These are phyloP conservation scores for Petunia axillaris DNA, from an alignment of 257 asterid genomes.

Conservation along the genomic window DNA sequence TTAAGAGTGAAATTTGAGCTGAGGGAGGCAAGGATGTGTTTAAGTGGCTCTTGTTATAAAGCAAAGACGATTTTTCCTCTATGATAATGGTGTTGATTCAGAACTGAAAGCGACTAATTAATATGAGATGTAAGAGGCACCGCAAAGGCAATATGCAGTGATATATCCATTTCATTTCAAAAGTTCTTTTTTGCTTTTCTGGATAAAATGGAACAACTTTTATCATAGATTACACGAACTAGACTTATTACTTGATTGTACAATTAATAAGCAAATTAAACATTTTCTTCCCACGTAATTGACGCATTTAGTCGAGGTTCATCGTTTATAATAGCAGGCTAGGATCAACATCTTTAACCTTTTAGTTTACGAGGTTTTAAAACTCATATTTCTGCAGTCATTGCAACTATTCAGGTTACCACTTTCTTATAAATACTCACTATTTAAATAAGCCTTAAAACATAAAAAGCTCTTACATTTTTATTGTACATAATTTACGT, in stretches of 20 bases:
- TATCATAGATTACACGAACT: background rate
- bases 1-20: too few relatives aligned
- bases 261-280: background rate
- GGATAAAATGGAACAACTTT: too few relatives aligned
- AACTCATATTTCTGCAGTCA: too few relatives aligned
- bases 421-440: too few relatives aligned
- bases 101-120: background rate
- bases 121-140: background rate
- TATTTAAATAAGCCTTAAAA: too few relatives aligned
- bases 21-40: background rate
- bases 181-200: too few relatives aligned
- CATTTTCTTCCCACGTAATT: background rate
- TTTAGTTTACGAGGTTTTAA: too few relatives aligned
- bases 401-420: too few relatives aligned
- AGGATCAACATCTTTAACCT: too few relatives aligned
- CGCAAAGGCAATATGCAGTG: background rate
- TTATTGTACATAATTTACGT: too few relatives aligned
- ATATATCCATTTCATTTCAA: background rate
- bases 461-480: too few relatives aligned
- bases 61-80: background rate
- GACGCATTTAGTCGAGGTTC: background rate
- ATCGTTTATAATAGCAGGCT: background rate
- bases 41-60: background rate
- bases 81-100: background rate
- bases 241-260: background rate